These are phyloP conservation scores for Thermochaetoides thermophila DNA, from an alignment of 495 filamentous ascomycete genomes.

Conservation along the genomic window DNA sequence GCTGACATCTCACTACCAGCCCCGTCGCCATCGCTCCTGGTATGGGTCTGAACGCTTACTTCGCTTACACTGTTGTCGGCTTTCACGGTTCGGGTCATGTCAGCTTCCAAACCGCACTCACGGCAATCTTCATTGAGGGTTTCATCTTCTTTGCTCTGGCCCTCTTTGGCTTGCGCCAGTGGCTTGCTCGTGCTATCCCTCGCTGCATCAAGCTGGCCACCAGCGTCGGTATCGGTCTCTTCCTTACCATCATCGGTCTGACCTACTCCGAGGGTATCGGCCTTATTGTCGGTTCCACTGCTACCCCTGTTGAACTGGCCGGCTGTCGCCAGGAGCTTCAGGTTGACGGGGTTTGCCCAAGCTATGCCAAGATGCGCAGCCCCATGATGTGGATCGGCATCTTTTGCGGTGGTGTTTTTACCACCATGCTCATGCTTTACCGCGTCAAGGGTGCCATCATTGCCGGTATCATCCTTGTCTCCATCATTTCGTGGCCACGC, in stretches of 20 bases:
- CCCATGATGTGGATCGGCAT: conserved; percentile 74
- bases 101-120: conserved; percentile 54
- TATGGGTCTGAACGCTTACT: conserved; percentile 77
- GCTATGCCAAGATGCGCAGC: conserved; percentile 51
- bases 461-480: conserved; percentile 62
- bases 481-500: conserved; percentile 72
- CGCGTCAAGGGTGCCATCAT: conserved; percentile 73
- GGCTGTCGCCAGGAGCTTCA: conserved; percentile 37
- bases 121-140: conserved; percentile 73
- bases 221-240: conserved; percentile 67
- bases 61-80: conserved; percentile 70
- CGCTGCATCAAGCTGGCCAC: conserved; percentile 71
- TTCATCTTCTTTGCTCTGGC: conserved; percentile 57
- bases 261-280: conserved; percentile 71
- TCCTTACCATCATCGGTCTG: conserved; percentile 65
- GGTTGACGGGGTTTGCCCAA: conserved; percentile 34
- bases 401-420: conserved; percentile 66
- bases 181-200: conserved; percentile 65
- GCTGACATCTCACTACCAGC: conserved; percentile 21
- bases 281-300: conserved; percentile 41
- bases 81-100: conserved; percentile 51
- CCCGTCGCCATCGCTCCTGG: conserved; percentile 67
- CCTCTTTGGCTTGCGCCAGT: conserved; percentile 62
- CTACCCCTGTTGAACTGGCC: conserved; percentile 51
- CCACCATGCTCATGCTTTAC: conserved; percentile 64